Evolutionary conservation across 1,139 yeast genomes (phyloP), one percentile per base, ranked within the genome.

Genomic region (Pichia sp.): DNA sequence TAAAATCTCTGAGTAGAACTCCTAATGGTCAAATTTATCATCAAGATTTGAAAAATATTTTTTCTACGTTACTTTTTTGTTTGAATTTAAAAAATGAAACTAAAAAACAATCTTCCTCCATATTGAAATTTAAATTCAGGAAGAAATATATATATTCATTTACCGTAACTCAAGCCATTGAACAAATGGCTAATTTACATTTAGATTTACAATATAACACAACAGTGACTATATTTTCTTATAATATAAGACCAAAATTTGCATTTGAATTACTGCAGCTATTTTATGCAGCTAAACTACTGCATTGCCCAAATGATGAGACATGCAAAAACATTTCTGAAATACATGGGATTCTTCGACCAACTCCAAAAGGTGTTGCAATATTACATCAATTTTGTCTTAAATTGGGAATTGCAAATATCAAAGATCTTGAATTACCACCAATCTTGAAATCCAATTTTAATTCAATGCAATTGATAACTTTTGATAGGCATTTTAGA

Each of bases 291-390:
- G 86, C 94, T 0, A 81, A 79, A 49, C 65, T 89, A 5, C 55
- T 90, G 10, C 96, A 89, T 58, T 76, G 80, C 25, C 96, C 96
- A 0, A 74, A 76, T 7, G 90, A 84, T 53, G 70, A 94, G 54
- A 82, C 94, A 0, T 60, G 80, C 43, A 54, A 61, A n/a, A 65
- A 59, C 38, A 71, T 80, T 2, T 72, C 73, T 45, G 24, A n/a
- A 63, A 57, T 3, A 60, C 65, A 38, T 1, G 65, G 69, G 0
- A 46, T 67, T 4, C 59, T 89, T 31, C 97, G 90, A 57, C 95
- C 96, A 5, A 87, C 97, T 0, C 92, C 97, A 0, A 92, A 92
- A 59, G 98, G 97, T 1, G 77, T 87, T 4, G 80, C 89, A 0
- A 60, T 87, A 0, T 63, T 90, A 2, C 77, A 76, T 41, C 68